These are phyloP conservation scores for Hericium rajendrae DNA, from an alignment of 768 basidiomycete species.

Conservation along the genomic window DNA sequence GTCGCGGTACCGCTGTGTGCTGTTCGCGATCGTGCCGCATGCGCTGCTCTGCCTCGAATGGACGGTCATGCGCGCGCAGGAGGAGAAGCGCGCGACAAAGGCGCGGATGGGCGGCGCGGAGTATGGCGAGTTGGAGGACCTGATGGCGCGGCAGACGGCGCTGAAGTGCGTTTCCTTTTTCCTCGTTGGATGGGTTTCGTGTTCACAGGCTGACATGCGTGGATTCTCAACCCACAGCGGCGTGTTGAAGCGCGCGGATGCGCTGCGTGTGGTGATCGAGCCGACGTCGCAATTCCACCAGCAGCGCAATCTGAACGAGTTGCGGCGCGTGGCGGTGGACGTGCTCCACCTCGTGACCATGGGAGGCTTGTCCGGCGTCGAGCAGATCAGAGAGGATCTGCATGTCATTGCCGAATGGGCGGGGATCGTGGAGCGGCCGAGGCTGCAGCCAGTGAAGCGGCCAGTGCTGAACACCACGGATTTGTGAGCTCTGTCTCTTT, in stretches of 20 bases:
- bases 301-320: not conserved
- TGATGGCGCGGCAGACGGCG: not conserved
- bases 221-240: not conserved
- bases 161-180: not conserved
- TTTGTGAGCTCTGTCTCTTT: not conserved
- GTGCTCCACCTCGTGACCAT: not conserved
- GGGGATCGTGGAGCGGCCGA: not conserved
- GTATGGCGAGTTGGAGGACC: not conserved
- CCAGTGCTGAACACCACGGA: not conserved
- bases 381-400: not conserved
- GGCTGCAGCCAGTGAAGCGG: not conserved
- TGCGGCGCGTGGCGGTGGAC: not conserved
- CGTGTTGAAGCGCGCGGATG: not conserved
- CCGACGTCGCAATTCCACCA: not conserved
- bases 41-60: not conserved
- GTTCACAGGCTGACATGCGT: not conserved
- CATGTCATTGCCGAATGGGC: not conserved
- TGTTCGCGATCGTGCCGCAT: not conserved
- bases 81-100: not conserved
- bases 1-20: not conserved
- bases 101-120: too few species aligned
- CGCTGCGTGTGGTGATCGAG: not conserved
- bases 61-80: not conserved
- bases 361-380: not conserved
- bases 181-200: too few species aligned